Conservation (phyloP, 805 yeast species). For the Saccharomycopsis malanga region DNA sequence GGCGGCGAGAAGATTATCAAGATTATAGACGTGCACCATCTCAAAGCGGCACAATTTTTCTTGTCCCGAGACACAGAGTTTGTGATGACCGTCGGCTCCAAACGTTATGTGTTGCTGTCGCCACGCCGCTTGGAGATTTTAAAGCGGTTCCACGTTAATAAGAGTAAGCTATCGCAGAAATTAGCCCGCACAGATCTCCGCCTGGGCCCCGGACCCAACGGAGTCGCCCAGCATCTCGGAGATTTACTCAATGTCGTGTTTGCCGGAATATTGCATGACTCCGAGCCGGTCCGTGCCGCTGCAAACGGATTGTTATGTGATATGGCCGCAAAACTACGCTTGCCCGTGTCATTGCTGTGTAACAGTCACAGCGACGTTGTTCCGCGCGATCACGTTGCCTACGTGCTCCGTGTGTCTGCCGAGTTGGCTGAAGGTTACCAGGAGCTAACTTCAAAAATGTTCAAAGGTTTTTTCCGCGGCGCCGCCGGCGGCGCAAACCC, state of each 20-base stretch:
- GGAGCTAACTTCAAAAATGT: conserved; percentile 42
- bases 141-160: conserved; percentile 8
- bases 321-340: neutral
- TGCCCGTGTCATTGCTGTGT: neutral
- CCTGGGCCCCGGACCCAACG: neutral
- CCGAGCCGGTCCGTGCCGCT: conserved; percentile 27
- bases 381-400: conserved; percentile 47
- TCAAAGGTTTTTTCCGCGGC: conserved; percentile 29
- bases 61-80: neutral
- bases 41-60: neutral
- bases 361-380: conserved; percentile 30
- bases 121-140: conserved; percentile 7
- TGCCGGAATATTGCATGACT: conserved; percentile 18
- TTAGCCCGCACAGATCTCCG: neutral
- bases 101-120: neutral
- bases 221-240: conserved; percentile 8
- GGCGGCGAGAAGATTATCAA: conserved; percentile 31
- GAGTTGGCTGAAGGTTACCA: conserved; percentile 42
- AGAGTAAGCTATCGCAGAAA: conserved; percentile 3
- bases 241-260: conserved; percentile 13
- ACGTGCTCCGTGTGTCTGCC: conserved; percentile 41
- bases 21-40: neutral
- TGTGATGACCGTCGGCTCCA: neutral
- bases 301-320: conserved; percentile 1
- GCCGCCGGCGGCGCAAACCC: conserved; percentile 22